Base-by-base conservation (phyloP, 1,284 basidiomycete genomes). In the Trametes sp. region DNA sequence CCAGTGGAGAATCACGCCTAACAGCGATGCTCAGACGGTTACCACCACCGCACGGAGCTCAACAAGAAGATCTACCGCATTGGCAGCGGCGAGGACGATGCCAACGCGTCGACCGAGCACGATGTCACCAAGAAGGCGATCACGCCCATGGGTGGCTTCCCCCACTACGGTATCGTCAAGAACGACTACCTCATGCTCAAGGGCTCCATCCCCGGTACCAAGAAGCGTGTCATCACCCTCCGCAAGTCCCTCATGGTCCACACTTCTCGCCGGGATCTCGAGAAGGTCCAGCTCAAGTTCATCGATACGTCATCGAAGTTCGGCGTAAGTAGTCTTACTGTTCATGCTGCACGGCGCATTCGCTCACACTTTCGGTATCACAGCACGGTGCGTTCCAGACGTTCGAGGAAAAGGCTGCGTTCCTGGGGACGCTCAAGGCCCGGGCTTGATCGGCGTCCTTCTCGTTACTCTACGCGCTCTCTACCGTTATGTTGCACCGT, bases 61-160 rank as follows among this genome's bases (percentile, higher is more conserved):
- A 98, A 98, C 90, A 98, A 98, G 89, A 98, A 98, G 87, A 90
- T 98, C 80, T 99, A 98, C 89, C 94, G 98, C 72, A 89, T 99
- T 72, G 94, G 93, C 71, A 85, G 88, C 73, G 96, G 91, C 70
- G 74, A 81, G 51, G 94, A 97, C 75, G 87, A 89, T 49, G 84
- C 79, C 68, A 98, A 96, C 70, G 98, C 95, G 41, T 90, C 96
- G 61, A 99, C 98, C 54, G 96, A 97, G 70, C 89, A 90, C 67
- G 96, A 98, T 78, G 87, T 95, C 74, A 96, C 95, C 73, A 88
- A 93, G 84, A 99, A 99, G 87, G 72, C 83, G 67, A 98, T 99
- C 82, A 99, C 95, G 69, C 98, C 98, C 60, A 89, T 99, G 88
- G 98, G 98, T 83, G 98, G 97, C 78, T 99, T 98, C 91, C 95